These are phyloP conservation scores for Phallus indusiatus DNA, from an alignment of 768 basidiomycete genomes.

Conservation along the genomic window DNA sequence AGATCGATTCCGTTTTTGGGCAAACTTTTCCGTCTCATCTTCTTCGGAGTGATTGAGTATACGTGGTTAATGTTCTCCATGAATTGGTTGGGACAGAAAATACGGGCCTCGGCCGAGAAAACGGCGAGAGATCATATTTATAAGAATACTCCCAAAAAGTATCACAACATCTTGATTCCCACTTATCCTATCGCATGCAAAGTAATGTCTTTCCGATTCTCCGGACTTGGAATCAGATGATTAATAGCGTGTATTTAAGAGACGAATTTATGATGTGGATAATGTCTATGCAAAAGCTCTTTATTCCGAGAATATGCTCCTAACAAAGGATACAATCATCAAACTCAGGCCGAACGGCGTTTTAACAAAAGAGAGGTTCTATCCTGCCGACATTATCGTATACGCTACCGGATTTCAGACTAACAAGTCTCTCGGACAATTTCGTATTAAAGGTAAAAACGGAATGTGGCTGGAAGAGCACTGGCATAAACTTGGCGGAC, in stretches of 20 bases:
- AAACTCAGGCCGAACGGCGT: constrained; percentile 9
- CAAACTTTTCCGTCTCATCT: not conserved
- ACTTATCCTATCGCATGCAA: constrained; percentile 16
- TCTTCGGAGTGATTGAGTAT: not conserved
- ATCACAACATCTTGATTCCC: constrained; percentile 14
- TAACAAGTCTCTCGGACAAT: constrained; percentile 5
- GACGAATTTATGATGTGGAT: constrained; percentile 16
- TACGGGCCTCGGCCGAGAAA: constrained; percentile 2
- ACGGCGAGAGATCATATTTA: constrained; percentile 21
- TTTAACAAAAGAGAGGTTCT: constrained; percentile 6
- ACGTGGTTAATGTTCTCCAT: not conserved
- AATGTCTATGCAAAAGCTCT: constrained; percentile 19
- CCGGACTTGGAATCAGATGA: too few relatives aligned
- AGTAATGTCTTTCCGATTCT: too few relatives aligned
- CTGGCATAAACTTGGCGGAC: constrained; percentile 11
- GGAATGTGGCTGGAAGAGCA: constrained; percentile 12
- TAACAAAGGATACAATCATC: constrained; percentile 13
- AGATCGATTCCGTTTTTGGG: constrained; percentile 9
- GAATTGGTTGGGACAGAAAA: not conserved
- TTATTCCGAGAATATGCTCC: constrained; percentile 11
- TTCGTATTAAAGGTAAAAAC: constrained; percentile 14
- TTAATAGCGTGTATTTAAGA: constrained; percentile 12
- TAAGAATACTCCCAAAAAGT: constrained; percentile 14
- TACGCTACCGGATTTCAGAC: constrained; percentile 13
- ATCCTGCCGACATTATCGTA: constrained; percentile 17